Evolutionary conservation across 257 asterid species (phyloP).

Genomic region (Capsicum rhomboideum): DNA sequence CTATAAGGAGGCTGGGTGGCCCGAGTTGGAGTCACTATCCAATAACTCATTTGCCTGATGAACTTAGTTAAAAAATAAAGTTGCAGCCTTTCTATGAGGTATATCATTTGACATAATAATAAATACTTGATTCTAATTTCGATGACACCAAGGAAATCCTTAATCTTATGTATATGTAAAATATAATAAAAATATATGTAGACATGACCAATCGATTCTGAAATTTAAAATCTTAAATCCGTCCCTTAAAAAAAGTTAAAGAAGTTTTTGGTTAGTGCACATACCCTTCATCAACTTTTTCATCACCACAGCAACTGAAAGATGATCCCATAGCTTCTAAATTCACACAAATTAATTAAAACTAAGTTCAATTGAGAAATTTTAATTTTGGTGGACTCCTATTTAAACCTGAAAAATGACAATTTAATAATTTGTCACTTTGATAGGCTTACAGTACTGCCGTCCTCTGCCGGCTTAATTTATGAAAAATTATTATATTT

Average conservation of each 20-base stretch:
- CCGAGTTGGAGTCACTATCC: not conserved
- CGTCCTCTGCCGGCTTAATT: conserved; percentile 26
- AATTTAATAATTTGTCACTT: not conserved
- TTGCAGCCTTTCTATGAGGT: not conserved
- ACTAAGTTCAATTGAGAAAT: not conserved
- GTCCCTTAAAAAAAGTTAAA: not conserved
- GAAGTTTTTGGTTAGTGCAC: not conserved
- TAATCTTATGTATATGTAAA: not conserved
- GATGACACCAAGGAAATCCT: too few species aligned
- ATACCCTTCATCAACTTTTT: conserved; percentile 69
- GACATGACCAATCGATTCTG: rapidly evolving
- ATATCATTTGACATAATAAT: not conserved
- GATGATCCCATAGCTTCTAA: conserved; percentile 47
- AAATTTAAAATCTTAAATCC: not conserved
- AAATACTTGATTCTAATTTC: not conserved
- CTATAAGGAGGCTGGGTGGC: not conserved
- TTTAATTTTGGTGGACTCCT: not conserved
- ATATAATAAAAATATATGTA: not conserved
- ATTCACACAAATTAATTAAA: conserved; percentile 1
- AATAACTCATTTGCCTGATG: not conserved
- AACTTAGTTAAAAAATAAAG: not conserved
- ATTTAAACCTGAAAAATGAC: conserved; percentile 8
- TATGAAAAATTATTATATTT: too few species aligned
- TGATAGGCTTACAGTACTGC: not conserved
- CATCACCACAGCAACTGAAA: conserved; percentile 52